Evolutionary conservation across 768 basidiomycete genomes (phyloP).

Genomic region (Mycena olivaceomarginata): DNA sequence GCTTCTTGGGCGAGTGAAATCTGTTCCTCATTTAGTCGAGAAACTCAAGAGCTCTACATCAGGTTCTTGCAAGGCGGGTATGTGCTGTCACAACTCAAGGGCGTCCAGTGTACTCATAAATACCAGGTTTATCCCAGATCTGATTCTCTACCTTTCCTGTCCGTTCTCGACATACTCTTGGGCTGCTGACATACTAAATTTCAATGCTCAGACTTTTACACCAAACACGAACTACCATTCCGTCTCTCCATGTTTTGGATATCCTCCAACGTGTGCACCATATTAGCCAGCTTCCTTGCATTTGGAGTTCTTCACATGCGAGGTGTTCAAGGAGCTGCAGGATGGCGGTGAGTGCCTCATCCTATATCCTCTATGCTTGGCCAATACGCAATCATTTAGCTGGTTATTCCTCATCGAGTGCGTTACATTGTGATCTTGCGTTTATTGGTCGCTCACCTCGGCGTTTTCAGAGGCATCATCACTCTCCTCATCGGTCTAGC

Average conservation of each 20-base stretch:
- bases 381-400: constrained; percentile 44
- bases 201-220: constrained; percentile 71
- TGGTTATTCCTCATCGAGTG: constrained; percentile 78
- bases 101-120: not conserved
- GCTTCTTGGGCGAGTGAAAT: constrained; percentile 63
- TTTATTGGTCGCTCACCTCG: not conserved
- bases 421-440: not conserved
- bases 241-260: constrained; percentile 76
- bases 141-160: constrained; percentile 79
- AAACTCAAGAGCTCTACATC: constrained; percentile 24
- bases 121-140: constrained; percentile 72
- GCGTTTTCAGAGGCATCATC: constrained; percentile 59
- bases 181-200: not conserved
- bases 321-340: constrained; percentile 70
- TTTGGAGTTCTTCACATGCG: constrained; percentile 78
- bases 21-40: not conserved
- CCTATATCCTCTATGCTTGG: constrained; percentile 7
- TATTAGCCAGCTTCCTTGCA: constrained; percentile 73
- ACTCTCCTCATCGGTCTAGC: constrained; percentile 72
- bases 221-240: constrained; percentile 74
- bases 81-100: constrained; percentile 15
- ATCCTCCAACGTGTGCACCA: constrained; percentile 65
- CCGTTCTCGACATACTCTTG: constrained; percentile 39
- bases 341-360: constrained; percentile 65
- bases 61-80: constrained; percentile 70